Evolutionary conservation across 306 rosid genomes (phyloP), one percentile per base, ranked within the genome.

Genomic region (Inga laurina): DNA sequence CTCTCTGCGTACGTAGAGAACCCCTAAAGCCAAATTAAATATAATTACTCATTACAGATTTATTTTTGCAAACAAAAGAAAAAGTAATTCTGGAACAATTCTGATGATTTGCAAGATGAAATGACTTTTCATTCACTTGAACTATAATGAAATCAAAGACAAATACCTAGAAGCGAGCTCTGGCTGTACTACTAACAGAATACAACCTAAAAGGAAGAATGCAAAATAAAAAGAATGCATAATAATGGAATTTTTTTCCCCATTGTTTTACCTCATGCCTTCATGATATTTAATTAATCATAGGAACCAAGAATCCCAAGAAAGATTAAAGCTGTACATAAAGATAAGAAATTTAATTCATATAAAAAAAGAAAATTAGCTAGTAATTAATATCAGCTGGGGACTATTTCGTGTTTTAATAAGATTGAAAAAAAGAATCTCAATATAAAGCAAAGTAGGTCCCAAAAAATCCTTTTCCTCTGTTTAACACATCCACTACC

Each of bases 1-100:
- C 98, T 88, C 81, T 96, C 99, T 3, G 99, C 99, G 83, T 96
- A 96, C 0, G 94, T 94, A 5, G 98, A 91, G 85, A 91, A 96
- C 43, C 98, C 99, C 99, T 96, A 52, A 2, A 69, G 77, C 81
- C 81, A 82, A 35, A 65, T 81, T 37, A 74, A 52, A 19, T 67
- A 70, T 56, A 79, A 59, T 49, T 41, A 16, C 70, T 7, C 61
- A 71, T 73, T 62, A 81, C 32, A 66, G 5, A 6, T 62, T 51
- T 30, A 32, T 14, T 51, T 57, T 75, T 59, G 49, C 27, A 57
- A 66, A 39, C 5, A 11, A 24, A 70, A 27, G 61, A 24, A 72
- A 16, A 3, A 48, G n/a, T 39, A 61, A 49, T 81, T 49, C 48
- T 4, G 21, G 57, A 81, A 27, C 62, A 48, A 57, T 11, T 12